Conservation (phyloP, 805 yeast species). For the Sugiyamaella valdiviana region DNA sequence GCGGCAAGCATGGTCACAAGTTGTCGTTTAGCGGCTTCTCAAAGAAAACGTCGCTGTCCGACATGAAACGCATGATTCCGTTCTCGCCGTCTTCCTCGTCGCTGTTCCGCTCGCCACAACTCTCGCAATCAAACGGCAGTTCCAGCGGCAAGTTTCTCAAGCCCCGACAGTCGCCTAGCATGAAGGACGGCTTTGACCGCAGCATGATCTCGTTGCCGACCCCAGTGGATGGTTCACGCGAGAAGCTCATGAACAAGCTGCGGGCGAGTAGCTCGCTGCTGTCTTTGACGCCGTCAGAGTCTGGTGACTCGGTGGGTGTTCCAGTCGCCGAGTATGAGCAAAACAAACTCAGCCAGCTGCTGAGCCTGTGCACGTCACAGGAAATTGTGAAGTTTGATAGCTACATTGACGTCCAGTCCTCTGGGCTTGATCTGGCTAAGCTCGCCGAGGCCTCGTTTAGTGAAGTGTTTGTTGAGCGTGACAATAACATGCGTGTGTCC, state of each 20-base stretch:
- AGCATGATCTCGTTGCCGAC: conserved; percentile 52
- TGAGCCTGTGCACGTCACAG: conserved; percentile 34
- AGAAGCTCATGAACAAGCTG: conserved; percentile 48
- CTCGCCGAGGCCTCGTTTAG: conserved; percentile 44
- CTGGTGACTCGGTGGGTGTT: conserved; percentile 27
- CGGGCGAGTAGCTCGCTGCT: conserved; percentile 45
- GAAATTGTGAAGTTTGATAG: conserved; percentile 31
- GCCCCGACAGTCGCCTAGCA: conserved; percentile 10
- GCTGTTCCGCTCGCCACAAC: background rate
- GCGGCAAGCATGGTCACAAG: conserved; percentile 8
- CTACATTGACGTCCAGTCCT: conserved; percentile 22
- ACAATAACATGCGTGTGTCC: conserved; percentile 23
- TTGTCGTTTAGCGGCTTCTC: conserved; percentile 5
- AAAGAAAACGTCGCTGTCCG: conserved; percentile 9
- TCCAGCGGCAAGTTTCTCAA: conserved; percentile 3
- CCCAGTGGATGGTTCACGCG: conserved; percentile 50
- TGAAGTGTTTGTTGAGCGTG: conserved; percentile 37
- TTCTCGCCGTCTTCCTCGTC: conserved; percentile 11
- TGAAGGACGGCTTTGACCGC: conserved; percentile 25
- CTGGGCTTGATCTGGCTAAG: conserved; percentile 31
- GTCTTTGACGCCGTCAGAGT: conserved; percentile 30
- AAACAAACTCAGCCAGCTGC: conserved; percentile 30
- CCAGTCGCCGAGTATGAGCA: conserved; percentile 34
- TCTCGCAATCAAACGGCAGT: background rate
- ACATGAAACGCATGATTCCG: conserved; percentile 8